phyloP scores from a whole-genome alignment of 129 eudicot genomes.

The Oenanthe sinensis region DNA sequence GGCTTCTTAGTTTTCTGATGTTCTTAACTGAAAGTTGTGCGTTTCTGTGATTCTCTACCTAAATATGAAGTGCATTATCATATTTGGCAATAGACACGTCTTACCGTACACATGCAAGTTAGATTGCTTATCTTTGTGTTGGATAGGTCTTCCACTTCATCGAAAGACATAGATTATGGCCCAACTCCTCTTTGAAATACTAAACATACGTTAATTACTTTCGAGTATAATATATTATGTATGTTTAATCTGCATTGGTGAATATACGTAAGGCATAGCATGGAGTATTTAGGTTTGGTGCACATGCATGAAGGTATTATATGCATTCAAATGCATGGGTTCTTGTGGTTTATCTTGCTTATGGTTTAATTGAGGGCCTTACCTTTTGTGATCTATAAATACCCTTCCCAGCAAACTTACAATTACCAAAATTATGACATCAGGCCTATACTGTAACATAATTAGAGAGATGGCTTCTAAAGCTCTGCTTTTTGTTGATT shows the following conservation, averaged over 20 bases:
- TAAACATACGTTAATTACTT: no score
- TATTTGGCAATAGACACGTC: not conserved
- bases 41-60: not conserved
- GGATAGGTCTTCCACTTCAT: not conserved
- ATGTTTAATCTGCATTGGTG: no score
- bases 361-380: not conserved
- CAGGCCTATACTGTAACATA: not conserved
- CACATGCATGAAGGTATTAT: no score
- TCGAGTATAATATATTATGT: no score
- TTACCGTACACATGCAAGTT: not conserved
- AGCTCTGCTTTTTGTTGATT: slow-evolving; percentile 32
- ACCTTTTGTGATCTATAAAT: not conserved
- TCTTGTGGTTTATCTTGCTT: not conserved
- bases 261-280: no score
- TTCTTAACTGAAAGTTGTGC: not conserved
- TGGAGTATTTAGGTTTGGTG: not conserved
- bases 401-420: not conserved
- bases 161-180: not conserved
- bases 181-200: no score
- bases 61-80: not conserved
- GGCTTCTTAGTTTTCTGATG: not conserved
- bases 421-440: not conserved
- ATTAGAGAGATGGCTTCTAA: slow-evolving; percentile 22
- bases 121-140: not conserved
- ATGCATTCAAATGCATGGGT: not conserved